These are phyloP conservation scores for Vigna angularis DNA, from an alignment of 306 rosid species.

Conservation along the genomic window DNA sequence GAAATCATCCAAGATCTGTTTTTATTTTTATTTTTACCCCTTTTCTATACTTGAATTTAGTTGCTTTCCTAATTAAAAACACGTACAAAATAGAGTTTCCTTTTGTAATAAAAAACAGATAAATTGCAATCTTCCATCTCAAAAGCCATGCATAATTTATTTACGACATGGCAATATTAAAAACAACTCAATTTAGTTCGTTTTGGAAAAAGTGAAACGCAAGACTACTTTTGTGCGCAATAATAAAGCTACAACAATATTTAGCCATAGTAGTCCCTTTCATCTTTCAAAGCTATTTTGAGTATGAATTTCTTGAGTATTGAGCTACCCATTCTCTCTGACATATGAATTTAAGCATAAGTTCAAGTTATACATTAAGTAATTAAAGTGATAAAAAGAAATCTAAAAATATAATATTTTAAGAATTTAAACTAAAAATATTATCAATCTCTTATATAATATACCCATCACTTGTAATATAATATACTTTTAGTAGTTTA, in stretches of 20 bases:
- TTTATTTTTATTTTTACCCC: not conserved
- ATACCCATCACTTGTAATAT: slow-evolving; percentile 24
- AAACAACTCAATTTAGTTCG: not conserved
- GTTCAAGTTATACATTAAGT: too few species aligned
- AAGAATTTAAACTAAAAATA: too few species aligned
- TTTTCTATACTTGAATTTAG: not conserved
- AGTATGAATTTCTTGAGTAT: slow-evolving; percentile 40
- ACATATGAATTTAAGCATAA: not conserved
- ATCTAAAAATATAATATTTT: too few species aligned
- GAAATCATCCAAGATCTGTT: not conserved
- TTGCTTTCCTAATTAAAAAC: not conserved
- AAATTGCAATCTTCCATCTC: slow-evolving; percentile 3
- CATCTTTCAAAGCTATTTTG: slow-evolving; percentile 38
- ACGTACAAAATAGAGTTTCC: not conserved
- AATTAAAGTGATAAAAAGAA: too few species aligned
- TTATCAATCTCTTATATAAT: too few species aligned
- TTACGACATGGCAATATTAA: not conserved
- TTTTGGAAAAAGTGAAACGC: slow-evolving; percentile 20
- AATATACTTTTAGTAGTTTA: slow-evolving; percentile 46
- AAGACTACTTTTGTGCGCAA: slow-evolving; percentile 47
- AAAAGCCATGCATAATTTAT: slow-evolving; percentile 7
- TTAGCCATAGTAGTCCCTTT: slow-evolving; percentile 20
- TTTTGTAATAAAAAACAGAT: not conserved
- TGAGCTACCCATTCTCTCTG: slow-evolving; percentile 33
- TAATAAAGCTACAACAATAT: slow-evolving; percentile 43